Evolutionary conservation across 2,329 filamentous ascomycete genomes (phyloP).

Genomic region (Fusarium marasasianum): DNA sequence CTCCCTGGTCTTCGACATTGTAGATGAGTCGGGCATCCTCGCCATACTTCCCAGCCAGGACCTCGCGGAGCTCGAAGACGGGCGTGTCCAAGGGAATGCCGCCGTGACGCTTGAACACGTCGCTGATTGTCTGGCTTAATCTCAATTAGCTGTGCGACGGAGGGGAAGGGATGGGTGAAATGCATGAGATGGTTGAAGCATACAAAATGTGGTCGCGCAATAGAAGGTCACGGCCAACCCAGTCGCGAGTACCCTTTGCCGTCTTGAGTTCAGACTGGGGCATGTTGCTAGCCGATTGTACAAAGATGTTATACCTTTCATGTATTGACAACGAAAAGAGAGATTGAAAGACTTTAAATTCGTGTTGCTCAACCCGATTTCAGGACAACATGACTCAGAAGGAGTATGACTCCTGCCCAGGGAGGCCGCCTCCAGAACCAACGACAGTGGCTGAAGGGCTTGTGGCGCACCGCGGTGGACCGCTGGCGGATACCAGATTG

Average conservation of each 20-base stretch:
- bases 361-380: background rate
- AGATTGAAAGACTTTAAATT: accelerated
- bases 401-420: background rate
- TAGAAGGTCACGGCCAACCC: background rate
- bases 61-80: background rate
- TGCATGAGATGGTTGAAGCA: background rate
- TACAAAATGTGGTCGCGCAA: background rate
- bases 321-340: background rate
- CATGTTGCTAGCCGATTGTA: background rate
- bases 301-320: accelerated
- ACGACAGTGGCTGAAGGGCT: background rate
- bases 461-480: background rate
- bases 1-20: background rate
- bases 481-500: too few species aligned
- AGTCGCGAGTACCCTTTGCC: background rate
- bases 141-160: background rate
- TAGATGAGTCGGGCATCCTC: background rate
- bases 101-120: background rate
- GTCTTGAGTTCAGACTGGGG: background rate
- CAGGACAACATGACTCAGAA: background rate
- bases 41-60: background rate
- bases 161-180: accelerated
- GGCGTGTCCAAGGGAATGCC: background rate
- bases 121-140: background rate
- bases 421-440: background rate